Conservation (phyloP, 129 eudicot species). For the Artemisia tridentata region DNA sequence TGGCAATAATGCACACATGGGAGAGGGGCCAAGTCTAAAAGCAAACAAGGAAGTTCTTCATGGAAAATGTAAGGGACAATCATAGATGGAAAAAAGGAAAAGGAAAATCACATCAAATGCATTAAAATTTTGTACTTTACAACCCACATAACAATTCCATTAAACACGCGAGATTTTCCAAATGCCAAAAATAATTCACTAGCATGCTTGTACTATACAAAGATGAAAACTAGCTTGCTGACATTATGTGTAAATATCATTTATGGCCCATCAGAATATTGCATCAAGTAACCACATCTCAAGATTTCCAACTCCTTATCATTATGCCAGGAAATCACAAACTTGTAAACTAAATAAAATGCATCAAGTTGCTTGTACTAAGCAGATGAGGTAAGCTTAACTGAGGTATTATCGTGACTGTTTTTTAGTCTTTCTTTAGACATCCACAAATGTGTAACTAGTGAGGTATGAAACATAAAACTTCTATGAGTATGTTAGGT, state of each 20-base stretch:
- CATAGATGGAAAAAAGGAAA: slow-evolving; percentile 27
- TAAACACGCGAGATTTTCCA: slow-evolving; percentile 4
- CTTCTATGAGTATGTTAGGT: too few species aligned
- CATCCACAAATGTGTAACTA: too few species aligned
- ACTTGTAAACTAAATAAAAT: neutral
- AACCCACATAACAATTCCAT: slow-evolving; percentile 17
- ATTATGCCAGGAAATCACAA: slow-evolving; percentile 6
- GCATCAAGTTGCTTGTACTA: slow-evolving; percentile 1
- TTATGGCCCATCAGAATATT: neutral
- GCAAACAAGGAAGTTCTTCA: slow-evolving; percentile 29
- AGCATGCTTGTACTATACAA: slow-evolving; percentile 12
- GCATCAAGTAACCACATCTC: slow-evolving; percentile 8
- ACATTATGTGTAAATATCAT: slow-evolving; percentile 1
- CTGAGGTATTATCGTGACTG: too few species aligned
- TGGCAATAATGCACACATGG: slow-evolving; percentile 45
- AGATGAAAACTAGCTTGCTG: slow-evolving; percentile 18
- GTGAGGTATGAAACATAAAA: too few species aligned
- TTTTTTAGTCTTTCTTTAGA: too few species aligned
- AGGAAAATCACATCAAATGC: slow-evolving; percentile 26
- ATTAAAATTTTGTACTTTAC: slow-evolving; percentile 28
- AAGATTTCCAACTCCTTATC: slow-evolving; percentile 16
- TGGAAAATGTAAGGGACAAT: slow-evolving; percentile 37
- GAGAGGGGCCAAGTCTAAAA: slow-evolving; percentile 40
- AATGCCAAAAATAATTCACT: neutral
- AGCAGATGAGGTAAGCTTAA: neutral